Conservation (phyloP, 768 basidiomycete genomes). For the Psilocybe tampanensis region DNA sequence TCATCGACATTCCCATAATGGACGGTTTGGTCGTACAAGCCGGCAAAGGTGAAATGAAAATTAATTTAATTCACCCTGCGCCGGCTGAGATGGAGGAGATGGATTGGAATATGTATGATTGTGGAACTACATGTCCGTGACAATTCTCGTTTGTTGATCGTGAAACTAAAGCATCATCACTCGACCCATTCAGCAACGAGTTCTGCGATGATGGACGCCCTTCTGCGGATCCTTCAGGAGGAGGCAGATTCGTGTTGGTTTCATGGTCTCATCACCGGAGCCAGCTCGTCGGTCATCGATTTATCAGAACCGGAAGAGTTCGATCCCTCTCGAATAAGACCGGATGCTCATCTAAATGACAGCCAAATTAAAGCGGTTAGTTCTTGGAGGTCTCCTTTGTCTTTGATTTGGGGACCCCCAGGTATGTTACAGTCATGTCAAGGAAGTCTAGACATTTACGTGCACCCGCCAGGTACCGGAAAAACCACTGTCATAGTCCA, state of each 20-base stretch:
- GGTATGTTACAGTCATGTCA: constrained; percentile 35
- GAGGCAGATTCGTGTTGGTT: constrained; percentile 49
- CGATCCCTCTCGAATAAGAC: constrained; percentile 12
- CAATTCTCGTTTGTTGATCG: constrained; percentile 14
- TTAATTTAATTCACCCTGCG: constrained; percentile 56
- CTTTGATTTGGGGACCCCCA: constrained; percentile 73
- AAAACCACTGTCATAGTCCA: constrained; percentile 73
- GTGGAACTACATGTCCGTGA: constrained; percentile 63
- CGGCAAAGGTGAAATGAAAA: constrained; percentile 52
- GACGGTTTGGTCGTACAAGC: constrained; percentile 65
- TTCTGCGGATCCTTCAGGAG: constrained; percentile 47
- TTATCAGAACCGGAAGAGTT: constrained; percentile 2
- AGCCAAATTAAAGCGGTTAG: constrained; percentile 57
- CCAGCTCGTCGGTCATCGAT: constrained; percentile 6
- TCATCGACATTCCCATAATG: constrained; percentile 46
- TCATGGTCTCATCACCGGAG: constrained; percentile 47
- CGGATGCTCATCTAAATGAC: constrained; percentile 40
- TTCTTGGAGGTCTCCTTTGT: constrained; percentile 45
- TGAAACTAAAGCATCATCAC: neutral
- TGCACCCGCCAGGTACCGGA: constrained; percentile 55
- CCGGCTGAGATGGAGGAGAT: constrained; percentile 62
- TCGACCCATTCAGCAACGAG: constrained; percentile 48
- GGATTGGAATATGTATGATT: constrained; percentile 68
- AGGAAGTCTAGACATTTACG: neutral
- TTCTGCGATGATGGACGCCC: constrained; percentile 66